These are phyloP conservation scores for Beauveria caledonica DNA, from an alignment of 2,329 filamentous ascomycete species.

Conservation along the genomic window DNA sequence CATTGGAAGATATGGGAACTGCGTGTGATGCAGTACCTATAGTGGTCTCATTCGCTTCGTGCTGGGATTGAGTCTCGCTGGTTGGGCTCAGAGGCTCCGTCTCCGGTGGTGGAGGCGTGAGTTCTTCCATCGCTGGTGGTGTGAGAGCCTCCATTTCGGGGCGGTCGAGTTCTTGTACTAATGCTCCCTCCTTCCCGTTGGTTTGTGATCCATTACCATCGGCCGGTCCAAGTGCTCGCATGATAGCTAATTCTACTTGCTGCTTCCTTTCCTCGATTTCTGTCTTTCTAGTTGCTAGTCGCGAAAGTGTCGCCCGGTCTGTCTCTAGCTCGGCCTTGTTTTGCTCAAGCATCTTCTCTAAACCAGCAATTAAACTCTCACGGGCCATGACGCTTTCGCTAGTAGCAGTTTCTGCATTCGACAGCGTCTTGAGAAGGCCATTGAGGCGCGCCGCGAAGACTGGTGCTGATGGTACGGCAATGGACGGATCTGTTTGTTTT, in stretches of 20 bases:
- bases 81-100: slow-evolving; percentile 17
- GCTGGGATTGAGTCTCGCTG: slow-evolving; percentile 14
- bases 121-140: slow-evolving; percentile 27
- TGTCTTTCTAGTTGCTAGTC: slow-evolving; percentile 57
- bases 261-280: slow-evolving; percentile 76
- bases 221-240: slow-evolving; percentile 66
- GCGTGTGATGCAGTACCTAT: slow-evolving; percentile 33
- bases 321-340: slow-evolving; percentile 61
- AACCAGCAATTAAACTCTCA: slow-evolving; percentile 63
- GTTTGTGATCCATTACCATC: slow-evolving; percentile 42
- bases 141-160: slow-evolving; percentile 83
- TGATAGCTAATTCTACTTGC: slow-evolving; percentile 84
- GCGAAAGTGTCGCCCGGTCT: slow-evolving; percentile 59
- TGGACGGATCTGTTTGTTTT: slow-evolving; percentile 67
- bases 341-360: slow-evolving; percentile 73
- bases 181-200: slow-evolving; percentile 36
- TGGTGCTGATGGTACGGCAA: slow-evolving; percentile 66
- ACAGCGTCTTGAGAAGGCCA: slow-evolving; percentile 80
- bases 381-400: slow-evolving; percentile 84
- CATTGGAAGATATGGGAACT: slow-evolving; percentile 41
- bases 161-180: slow-evolving; percentile 54
- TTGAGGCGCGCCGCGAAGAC: slow-evolving; percentile 88
- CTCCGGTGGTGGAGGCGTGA: slow-evolving; percentile 17
- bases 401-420: slow-evolving; percentile 80
- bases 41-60: slow-evolving; percentile 14